phyloP scores from a whole-genome alignment of 768 basidiomycete species.

The Tricholoma sp. region DNA sequence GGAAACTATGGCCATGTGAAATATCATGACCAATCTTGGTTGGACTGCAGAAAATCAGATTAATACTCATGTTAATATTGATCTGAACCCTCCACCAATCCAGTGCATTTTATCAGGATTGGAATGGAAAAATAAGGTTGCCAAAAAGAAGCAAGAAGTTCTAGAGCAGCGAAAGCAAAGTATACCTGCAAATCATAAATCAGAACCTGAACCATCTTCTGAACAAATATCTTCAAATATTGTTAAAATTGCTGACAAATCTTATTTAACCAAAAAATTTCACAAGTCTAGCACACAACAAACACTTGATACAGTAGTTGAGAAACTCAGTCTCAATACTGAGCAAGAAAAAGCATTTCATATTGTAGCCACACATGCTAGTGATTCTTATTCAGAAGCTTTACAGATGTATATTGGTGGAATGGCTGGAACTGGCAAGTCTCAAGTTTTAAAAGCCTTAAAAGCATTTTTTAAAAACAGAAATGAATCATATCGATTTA shows the following conservation, averaged over 20 bases:
- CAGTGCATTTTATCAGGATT: background rate
- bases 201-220: slow-evolving; percentile 22
- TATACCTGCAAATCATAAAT: slow-evolving; percentile 14
- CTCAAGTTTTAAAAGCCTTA: slow-evolving; percentile 15
- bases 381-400: slow-evolving; percentile 1
- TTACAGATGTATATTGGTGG: slow-evolving; percentile 14
- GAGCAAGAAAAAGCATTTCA: slow-evolving; percentile 9
- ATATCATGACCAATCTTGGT: background rate
- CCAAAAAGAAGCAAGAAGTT: background rate
- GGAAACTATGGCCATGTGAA: background rate
- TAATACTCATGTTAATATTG: background rate
- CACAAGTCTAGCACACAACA: background rate
- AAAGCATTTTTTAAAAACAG: slow-evolving; percentile 18
- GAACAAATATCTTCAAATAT: slow-evolving; percentile 11
- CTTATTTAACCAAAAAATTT: background rate
- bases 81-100: no score
- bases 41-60: background rate
- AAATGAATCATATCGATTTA: slow-evolving; percentile 22
- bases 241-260: background rate
- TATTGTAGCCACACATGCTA: slow-evolving; percentile 16
- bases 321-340: slow-evolving; percentile 3
- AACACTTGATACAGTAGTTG: background rate
- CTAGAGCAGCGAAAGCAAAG: background rate
- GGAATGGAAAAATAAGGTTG: background rate
- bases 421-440: slow-evolving; percentile 15